A percentile compares a stretch with the other conserved stretches of the same genome.
Conservation (phyloP, 441 rosid genomes). For the Populus hybrid region DNA sequence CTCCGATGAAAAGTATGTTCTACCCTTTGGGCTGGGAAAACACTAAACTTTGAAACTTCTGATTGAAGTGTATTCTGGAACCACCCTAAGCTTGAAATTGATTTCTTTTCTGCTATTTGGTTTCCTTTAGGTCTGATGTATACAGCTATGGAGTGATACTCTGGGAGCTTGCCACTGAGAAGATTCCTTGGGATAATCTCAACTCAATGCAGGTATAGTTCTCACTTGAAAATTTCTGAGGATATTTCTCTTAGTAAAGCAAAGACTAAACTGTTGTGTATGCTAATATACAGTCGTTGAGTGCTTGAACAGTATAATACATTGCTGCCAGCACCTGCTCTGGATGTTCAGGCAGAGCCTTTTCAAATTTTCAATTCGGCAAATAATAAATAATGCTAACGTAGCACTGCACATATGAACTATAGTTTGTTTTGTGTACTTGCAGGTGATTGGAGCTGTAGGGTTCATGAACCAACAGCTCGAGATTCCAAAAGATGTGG, state of each 20-base stretch:
- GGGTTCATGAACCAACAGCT: slow-evolving; percentile 91
- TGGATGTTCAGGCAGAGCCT: neutral
- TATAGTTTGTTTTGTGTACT: slow-evolving; percentile 29
- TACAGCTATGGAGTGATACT: slow-evolving; percentile 89
- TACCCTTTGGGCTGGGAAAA: slow-evolving; percentile 15
- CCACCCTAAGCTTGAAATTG: neutral
- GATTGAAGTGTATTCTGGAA: slow-evolving; percentile 18
- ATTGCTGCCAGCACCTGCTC: neutral
- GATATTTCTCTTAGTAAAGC: slow-evolving; percentile 1
- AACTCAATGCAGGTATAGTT: slow-evolving; percentile 88
- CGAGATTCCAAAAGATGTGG: slow-evolving; percentile 73
- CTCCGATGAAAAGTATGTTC: slow-evolving; percentile 80
- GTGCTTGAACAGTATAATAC: neutral
- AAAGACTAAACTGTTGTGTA: neutral
- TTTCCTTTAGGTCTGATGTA: slow-evolving; percentile 67
- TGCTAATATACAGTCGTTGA: neutral
- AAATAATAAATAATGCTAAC: neutral
- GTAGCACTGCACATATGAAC: slow-evolving; percentile 18
- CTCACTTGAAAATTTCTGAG: slow-evolving; percentile 12
- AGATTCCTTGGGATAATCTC: slow-evolving; percentile 95
- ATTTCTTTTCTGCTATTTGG: slow-evolving; percentile 8
- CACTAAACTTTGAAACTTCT: slow-evolving; percentile 1
- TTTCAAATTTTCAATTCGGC: neutral
- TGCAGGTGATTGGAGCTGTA: slow-evolving; percentile 94
- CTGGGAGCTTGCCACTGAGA: slow-evolving; percentile 96